Percentiles rank a stretch among this genome's conserved stretches.
Evolutionary conservation across 2,329 filamentous ascomycete genomes (phyloP).

Genomic region (Xylariaceae sp.): DNA sequence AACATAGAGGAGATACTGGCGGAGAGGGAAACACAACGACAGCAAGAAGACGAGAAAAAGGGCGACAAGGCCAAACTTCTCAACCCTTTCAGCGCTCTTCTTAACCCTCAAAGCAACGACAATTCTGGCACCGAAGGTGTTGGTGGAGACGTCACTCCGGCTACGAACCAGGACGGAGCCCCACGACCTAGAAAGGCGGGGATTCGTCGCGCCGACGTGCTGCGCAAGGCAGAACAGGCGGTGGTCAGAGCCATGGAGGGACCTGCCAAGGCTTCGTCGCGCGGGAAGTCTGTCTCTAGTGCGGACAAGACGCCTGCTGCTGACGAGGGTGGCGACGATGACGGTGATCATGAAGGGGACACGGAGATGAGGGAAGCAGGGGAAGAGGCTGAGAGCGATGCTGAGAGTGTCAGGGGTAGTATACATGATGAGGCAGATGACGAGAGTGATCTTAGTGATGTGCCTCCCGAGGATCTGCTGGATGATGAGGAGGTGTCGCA

Average conservation of each 20-base stretch:
- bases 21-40: constrained; percentile 40
- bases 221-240: constrained; percentile 59
- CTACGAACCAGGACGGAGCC: constrained; percentile 32
- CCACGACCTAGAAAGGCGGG: constrained; percentile 41
- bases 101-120: constrained; percentile 40
- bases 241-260: constrained; percentile 49
- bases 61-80: constrained; percentile 32
- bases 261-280: constrained; percentile 43
- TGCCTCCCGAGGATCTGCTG: constrained; percentile 41
- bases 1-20: constrained; percentile 45
- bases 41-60: constrained; percentile 28
- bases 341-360: constrained; percentile 28
- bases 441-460: constrained; percentile 66
- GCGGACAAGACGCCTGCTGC: constrained; percentile 39
- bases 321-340: constrained; percentile 35
- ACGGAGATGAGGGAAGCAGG: constrained; percentile 36
- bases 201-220: constrained; percentile 53
- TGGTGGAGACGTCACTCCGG: constrained; percentile 31
- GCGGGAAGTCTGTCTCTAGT: constrained; percentile 42
- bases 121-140: constrained; percentile 33
- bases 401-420: constrained; percentile 54
- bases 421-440: constrained; percentile 64
- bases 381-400: constrained; percentile 32
- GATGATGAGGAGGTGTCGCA: constrained; percentile 54
- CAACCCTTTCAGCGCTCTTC: constrained; percentile 38